Conservation (phyloP, 106 monocot genomes). For the Vanilla planifolia region DNA sequence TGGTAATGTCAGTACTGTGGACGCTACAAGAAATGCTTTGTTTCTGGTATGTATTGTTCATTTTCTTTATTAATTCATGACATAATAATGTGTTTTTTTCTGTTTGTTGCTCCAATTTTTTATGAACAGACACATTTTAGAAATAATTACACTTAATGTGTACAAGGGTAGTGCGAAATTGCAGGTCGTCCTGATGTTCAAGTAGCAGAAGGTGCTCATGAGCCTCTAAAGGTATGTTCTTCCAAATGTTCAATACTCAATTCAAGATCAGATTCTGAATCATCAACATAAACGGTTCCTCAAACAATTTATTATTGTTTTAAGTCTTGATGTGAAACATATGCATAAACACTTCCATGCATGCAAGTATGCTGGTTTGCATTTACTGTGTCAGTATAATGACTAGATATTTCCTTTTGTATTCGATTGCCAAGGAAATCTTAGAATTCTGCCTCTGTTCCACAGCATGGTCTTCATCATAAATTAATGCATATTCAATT, state of each 20-base stretch:
- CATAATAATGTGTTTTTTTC: not conserved
- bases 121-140: slow-evolving; percentile 10
- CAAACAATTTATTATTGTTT: not conserved
- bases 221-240: slow-evolving; percentile 74
- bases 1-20: slow-evolving; percentile 60
- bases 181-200: slow-evolving; percentile 57
- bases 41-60: slow-evolving; percentile 56
- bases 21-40: slow-evolving; percentile 83
- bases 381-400: too few relatives aligned
- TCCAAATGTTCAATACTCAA: not conserved
- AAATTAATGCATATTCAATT: too few relatives aligned
- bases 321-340: too few relatives aligned
- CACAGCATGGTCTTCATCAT: too few relatives aligned
- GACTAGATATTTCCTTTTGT: too few relatives aligned
- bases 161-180: slow-evolving; percentile 89
- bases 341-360: too few relatives aligned
- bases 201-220: slow-evolving; percentile 74
- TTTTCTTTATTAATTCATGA: not conserved
- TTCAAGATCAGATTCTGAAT: not conserved
- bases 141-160: slow-evolving; percentile 27
- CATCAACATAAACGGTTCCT: not conserved
- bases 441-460: too few relatives aligned
- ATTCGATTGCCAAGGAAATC: too few relatives aligned
- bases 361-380: too few relatives aligned
- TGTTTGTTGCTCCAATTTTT: not conserved